Base-by-base conservation (phyloP, 148 eudicot species). In the Cornus kousa region DNA sequence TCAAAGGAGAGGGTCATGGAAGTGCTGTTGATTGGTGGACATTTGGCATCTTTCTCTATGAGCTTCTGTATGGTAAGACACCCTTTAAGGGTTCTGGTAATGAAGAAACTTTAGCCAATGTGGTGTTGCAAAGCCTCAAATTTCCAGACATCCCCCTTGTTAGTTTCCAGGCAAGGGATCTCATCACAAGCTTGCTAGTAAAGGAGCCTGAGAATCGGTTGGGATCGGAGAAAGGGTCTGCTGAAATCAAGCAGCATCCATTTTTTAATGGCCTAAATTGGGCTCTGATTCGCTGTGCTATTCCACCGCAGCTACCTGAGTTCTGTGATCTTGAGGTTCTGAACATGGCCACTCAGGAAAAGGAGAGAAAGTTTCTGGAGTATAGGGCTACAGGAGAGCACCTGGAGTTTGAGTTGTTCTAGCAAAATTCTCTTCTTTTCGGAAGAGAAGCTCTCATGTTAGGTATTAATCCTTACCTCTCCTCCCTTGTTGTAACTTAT, bases 1-100 rank as follows among this genome's bases (percentile, higher is more conserved):
- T 94, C 78, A 91, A 89, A 84, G 97, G 97, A 32, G 97, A 94
- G 68, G 98, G 97, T 37, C 98, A 95, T 50, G 98, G 98, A 68
- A 92, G 97, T 57, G 95, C 98, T 3, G 98, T 95, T 19, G 98
- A 95, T 82, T 95, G 98, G 98, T 95, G 98, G 98, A 95, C 97
- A 1, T 88, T 90, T 19, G 98, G 98, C 12, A 78, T 95, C 7
- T 93, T 95, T 69, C 87, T 95, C 0, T 95, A 92, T 43, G 98
- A 95, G 84, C 92, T 95, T 77, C 90, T 95, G n/a, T 95, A 92
- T 64, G 98, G 98, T 39, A 85, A 83, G 80, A 95, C 98, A 40
- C 98, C 98, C 23, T 95, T 95, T 57, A 91, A 87, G 81, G 98
- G 97, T 11, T 46, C 89, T 8, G 93, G 90, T 9, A 95, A 95